Evolutionary conservation across 257 asterid genomes (phyloP).

Genomic region (Nicotiana benthamiana): DNA sequence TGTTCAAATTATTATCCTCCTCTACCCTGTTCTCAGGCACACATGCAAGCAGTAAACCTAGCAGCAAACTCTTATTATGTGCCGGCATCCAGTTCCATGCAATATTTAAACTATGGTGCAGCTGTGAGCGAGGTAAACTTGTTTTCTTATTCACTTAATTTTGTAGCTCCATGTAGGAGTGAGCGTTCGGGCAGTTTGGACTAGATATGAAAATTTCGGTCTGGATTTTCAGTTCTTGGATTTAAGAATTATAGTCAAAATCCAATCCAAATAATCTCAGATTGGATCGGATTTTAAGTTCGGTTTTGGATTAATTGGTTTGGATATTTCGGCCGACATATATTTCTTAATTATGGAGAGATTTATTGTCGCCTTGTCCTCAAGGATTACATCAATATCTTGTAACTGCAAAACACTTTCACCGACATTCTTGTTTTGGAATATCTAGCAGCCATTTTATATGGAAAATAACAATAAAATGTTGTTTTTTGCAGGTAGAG

Average conservation of each 20-base stretch:
- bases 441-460: background rate
- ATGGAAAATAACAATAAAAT: background rate
- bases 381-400: background rate
- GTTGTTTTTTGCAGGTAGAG: conserved; percentile 48
- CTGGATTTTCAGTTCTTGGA: too few species aligned
- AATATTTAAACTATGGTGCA: conserved; percentile 57
- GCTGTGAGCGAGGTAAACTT: conserved; percentile 63
- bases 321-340: too few species aligned
- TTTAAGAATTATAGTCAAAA: too few species aligned
- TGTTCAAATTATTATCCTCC: background rate
- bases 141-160: background rate
- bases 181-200: too few species aligned
- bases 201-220: too few species aligned
- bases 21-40: conserved; percentile 38
- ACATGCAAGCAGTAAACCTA: conserved; percentile 32
- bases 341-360: background rate
- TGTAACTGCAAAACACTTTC: background rate
- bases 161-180: background rate
- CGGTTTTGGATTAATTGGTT: too few species aligned
- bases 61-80: conserved; percentile 46
- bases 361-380: background rate
- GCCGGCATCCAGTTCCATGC: conserved; percentile 29
- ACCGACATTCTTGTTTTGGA: background rate
- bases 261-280: too few species aligned
- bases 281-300: too few species aligned